phyloP scores from a whole-genome alignment of 225 moss, liverwort and hornwort genomes.

The Sphagnum contortum region DNA sequence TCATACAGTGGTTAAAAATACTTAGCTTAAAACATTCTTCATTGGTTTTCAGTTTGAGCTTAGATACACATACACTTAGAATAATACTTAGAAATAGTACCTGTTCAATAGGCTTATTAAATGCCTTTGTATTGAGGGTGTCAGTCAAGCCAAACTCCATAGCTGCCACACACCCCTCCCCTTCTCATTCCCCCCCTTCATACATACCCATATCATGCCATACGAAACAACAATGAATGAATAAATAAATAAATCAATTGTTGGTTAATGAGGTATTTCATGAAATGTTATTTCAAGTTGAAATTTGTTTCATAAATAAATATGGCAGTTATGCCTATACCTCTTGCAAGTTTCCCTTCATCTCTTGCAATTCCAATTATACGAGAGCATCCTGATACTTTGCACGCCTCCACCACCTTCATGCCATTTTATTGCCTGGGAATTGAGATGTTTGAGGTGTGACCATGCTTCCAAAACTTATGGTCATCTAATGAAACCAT shows the following conservation, averaged over 20 bases:
- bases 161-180: constrained; percentile 10
- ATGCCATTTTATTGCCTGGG: no score
- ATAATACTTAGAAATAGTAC: constrained; percentile 7
- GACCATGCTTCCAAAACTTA: no score
- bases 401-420: constrained; percentile 75
- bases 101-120: constrained; percentile 50
- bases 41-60: no score
- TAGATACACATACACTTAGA: no score
- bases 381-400: constrained; percentile 43
- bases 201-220: background rate
- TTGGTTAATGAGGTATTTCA: background rate
- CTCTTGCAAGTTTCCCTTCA: constrained; percentile 30
- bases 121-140: constrained; percentile 57
- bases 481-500: no score
- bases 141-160: constrained; percentile 67
- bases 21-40: no score
- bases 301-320: background rate
- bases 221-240: background rate
- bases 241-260: background rate
- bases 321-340: constrained; percentile 5
- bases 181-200: background rate
- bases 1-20: no score
- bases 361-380: constrained; percentile 54
- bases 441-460: no score
- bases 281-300: background rate